Evolutionary conservation across 331 rosid genomes (phyloP), one percentile per base, ranked within the genome.

Genomic region (Rosa hybrid): DNA sequence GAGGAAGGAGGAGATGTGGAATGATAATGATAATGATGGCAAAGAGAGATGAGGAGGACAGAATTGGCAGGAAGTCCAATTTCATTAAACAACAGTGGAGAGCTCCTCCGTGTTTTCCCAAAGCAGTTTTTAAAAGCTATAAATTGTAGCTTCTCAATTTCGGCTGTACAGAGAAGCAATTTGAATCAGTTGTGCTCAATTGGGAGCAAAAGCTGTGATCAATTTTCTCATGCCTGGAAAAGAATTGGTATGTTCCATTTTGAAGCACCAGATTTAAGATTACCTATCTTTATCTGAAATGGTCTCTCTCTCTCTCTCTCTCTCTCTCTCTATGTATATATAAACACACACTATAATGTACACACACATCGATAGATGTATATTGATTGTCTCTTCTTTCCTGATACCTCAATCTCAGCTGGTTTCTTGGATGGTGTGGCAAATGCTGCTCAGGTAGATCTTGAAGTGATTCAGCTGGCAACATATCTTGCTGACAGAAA

Each of bases 401-500:
- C 39, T 23, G 25, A 78, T 59, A 34, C 81, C 17, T 71, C 44
- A 80, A 12, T 59, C 18, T 74, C 82, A 95, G 99, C 80, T 91
- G 81, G 86, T 82, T 85, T 88, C 80, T 80, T 93, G 91, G 92
- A 90, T 68, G 86, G 72, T 50, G 81, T 86, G 86, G 96, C 98
- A 80, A 88, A 87, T 71, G 80, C 83, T 80, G 96, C 94, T 67
- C 41, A 78, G 49, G 91, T 93, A 86, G 98, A 95, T 81, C 93
- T 95, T 82, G 91, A 92, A 53, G 93, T 93, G 77, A 81, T 78
- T 83, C 89, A 91, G 75, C 93, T 91, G 30, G 84, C 93, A 11
- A 56, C 84, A 39, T 86, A 89, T 88, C 90, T 95, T 86, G 92
- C 97, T 44, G 97, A 93, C 83, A 90, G 67, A 90, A 89, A 89